Conservation (phyloP, 345 rosid species). For the Gossypium thurberi region DNA sequence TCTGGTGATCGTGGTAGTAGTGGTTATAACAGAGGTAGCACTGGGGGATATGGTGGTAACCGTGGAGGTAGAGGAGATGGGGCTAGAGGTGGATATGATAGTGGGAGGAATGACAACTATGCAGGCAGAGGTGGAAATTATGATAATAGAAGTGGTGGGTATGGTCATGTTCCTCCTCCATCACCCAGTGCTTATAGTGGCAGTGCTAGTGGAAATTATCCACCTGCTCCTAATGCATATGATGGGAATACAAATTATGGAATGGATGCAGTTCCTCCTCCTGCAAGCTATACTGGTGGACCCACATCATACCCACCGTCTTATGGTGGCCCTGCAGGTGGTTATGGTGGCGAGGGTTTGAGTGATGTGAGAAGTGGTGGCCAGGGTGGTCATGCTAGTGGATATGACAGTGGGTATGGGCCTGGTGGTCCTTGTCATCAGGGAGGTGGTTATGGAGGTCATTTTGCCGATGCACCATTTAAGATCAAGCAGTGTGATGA, state of each 20-base stretch:
- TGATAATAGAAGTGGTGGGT: slow-evolving; percentile 40
- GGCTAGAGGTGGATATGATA: slow-evolving; percentile 46
- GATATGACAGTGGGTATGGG: slow-evolving; percentile 34
- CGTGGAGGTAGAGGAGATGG: slow-evolving; percentile 44
- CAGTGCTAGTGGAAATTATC: slow-evolving; percentile 45
- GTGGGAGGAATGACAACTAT: slow-evolving; percentile 39
- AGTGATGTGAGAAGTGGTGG: slow-evolving; percentile 56
- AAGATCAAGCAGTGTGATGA: slow-evolving; percentile 87
- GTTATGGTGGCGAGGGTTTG: slow-evolving; percentile 50
- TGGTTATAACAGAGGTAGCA: slow-evolving; percentile 42
- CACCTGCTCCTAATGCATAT: slow-evolving; percentile 52
- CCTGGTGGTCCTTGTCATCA: slow-evolving; percentile 53
- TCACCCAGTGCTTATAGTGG: slow-evolving; percentile 63
- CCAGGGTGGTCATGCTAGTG: slow-evolving; percentile 32
- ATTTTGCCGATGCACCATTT: slow-evolving; percentile 32
- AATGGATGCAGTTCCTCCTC: slow-evolving; percentile 77
- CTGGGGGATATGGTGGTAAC: slow-evolving; percentile 45
- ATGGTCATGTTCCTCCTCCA: slow-evolving; percentile 62
- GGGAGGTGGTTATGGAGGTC: slow-evolving; percentile 45
- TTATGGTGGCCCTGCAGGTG: slow-evolving; percentile 62
- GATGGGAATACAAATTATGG: slow-evolving; percentile 54
- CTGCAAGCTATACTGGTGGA: slow-evolving; percentile 80
- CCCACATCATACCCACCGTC: slow-evolving; percentile 63
- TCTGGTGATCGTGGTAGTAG: slow-evolving; percentile 33
- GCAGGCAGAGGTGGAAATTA: slow-evolving; percentile 45